Evolutionary conservation across 495 filamentous ascomycete genomes (phyloP).

Genomic region (Rusavskia elegans): DNA sequence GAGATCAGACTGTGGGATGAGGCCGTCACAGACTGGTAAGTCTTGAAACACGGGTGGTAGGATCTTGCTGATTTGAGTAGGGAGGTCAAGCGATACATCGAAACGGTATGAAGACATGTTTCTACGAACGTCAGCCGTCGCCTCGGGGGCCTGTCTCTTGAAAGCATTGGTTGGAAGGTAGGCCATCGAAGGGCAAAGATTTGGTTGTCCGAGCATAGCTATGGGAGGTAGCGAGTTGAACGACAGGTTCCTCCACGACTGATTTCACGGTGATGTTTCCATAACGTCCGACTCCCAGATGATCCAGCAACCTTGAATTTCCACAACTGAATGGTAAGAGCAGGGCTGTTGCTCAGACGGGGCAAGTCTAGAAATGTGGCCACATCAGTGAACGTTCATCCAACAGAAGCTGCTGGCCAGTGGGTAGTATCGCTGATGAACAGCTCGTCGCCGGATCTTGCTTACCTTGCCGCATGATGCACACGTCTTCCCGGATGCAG

Average conservation of each 20-base stretch:
- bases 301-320: no score
- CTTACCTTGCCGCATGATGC: not conserved
- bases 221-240: no score
- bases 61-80: constrained; percentile 18
- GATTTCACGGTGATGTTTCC: not conserved
- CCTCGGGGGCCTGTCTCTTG: no score
- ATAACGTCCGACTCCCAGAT: no score
- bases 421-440: not conserved
- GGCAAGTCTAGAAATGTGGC: not conserved
- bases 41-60: constrained; percentile 4
- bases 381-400: not conserved
- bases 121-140: no score
- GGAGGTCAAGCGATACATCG: constrained; percentile 58
- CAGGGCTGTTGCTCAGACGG: not conserved
- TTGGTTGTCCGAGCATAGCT: no score
- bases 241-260: no score
- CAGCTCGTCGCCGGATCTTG: not conserved
- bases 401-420: no score
- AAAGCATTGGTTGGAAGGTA: no score
- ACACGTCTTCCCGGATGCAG: not conserved
- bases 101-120: constrained; percentile 37
- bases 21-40: constrained; percentile 83
- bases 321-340: no score
- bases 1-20: constrained; percentile 88
- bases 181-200: no score